Evolutionary conservation across 2,329 filamentous ascomycete species (phyloP).

Genomic region (Fusarium sp.): DNA sequence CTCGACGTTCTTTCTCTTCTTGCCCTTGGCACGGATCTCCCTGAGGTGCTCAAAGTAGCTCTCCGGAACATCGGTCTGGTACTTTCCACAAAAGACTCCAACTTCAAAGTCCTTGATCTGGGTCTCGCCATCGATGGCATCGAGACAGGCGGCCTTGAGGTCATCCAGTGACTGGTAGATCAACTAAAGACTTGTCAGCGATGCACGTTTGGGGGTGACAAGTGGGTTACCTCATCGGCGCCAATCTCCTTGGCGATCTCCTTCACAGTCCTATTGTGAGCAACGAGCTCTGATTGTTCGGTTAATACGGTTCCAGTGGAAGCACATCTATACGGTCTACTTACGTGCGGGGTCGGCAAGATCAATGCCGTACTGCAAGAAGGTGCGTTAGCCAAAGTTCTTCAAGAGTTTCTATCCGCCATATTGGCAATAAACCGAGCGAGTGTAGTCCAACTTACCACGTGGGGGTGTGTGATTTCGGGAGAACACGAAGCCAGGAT

Average conservation of each 20-base stretch:
- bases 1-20: constrained; percentile 41
- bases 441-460: constrained; percentile 67
- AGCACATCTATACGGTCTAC: background rate
- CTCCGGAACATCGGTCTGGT: constrained; percentile 82
- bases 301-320: background rate
- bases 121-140: constrained; percentile 70
- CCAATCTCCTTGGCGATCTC: constrained; percentile 57
- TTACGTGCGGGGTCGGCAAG: constrained; percentile 54
- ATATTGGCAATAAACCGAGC: background rate
- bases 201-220: constrained; percentile 44
- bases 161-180: constrained; percentile 70
- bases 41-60: constrained; percentile 87
- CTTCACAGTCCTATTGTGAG: constrained; percentile 52
- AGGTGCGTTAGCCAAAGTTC: background rate
- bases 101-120: constrained; percentile 80
- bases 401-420: background rate
- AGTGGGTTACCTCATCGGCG: constrained; percentile 66
- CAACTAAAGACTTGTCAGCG: constrained; percentile 56
- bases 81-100: constrained; percentile 90
- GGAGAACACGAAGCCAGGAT: constrained; percentile 86
- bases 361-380: constrained; percentile 57
- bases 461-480: constrained; percentile 85
- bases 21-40: constrained; percentile 75
- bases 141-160: constrained; percentile 79
- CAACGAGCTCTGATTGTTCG: constrained; percentile 52